A percentile compares a stretch with the other conserved stretches of the same genome.
These are phyloP conservation scores for Cystofilobasidium capitatum DNA, from an alignment of 768 basidiomycete species.

Conservation along the genomic window DNA sequence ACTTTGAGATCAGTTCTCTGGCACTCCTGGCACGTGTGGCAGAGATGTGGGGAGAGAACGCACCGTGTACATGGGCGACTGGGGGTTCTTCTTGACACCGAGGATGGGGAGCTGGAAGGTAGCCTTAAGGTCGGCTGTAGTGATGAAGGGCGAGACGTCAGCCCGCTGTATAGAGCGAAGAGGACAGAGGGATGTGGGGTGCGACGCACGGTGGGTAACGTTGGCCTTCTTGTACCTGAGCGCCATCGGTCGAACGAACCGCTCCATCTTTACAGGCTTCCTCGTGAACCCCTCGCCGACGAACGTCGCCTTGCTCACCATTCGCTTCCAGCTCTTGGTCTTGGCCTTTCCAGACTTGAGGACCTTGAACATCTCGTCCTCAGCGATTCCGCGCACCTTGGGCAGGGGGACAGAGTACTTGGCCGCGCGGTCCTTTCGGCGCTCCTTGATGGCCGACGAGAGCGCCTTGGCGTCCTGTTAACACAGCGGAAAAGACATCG, in stretches of 20 bases:
- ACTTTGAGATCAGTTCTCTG: background rate
- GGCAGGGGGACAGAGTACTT: constrained; percentile 95
- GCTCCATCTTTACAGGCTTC: constrained; percentile 97
- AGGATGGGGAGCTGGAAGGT: constrained; percentile 98
- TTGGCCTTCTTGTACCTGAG: constrained; percentile 96
- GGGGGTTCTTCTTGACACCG: constrained; percentile 98
- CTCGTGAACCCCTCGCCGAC: constrained; percentile 96
- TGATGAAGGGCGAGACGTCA: background rate
- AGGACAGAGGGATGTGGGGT: constrained; percentile 17
- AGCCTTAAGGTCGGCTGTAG: constrained; percentile 82
- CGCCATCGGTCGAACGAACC: constrained; percentile 96
- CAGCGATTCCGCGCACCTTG: constrained; percentile 93
- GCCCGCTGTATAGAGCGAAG: background rate
- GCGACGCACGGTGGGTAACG: constrained; percentile 82
- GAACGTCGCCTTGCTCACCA: constrained; percentile 99
- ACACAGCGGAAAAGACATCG: too few species aligned
- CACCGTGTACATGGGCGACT: constrained; percentile 56
- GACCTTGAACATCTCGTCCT: constrained; percentile 99
- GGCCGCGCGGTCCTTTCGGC: constrained; percentile 96
- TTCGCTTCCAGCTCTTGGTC: constrained; percentile 94
- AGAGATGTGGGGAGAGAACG: background rate
- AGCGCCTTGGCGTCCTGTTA: constrained; percentile 85
- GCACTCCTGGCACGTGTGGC: background rate
- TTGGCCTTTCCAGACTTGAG: constrained; percentile 95
- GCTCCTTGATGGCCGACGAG: constrained; percentile 92